phyloP scores from a whole-genome alignment of 2,329 filamentous ascomycete species.

The Stemphylium lycopersici region DNA sequence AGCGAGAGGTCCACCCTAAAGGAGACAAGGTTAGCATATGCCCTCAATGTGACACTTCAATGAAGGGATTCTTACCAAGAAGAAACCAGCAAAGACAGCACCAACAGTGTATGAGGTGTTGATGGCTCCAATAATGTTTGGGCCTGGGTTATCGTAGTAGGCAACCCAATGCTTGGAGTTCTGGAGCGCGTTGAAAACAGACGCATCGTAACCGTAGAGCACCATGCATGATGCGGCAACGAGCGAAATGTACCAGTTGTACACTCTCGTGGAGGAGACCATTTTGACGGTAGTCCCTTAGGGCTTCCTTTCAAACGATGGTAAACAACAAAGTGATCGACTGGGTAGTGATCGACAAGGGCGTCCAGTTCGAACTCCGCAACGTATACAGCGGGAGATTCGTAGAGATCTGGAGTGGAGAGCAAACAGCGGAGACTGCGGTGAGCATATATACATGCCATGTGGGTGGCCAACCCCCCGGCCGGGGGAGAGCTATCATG shows the following conservation, averaged over 20 bases:
- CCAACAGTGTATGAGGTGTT: slow-evolving; percentile 75
- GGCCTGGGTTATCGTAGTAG: slow-evolving; percentile 63
- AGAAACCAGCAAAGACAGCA: slow-evolving; percentile 72
- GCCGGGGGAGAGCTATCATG: slow-evolving; percentile 15
- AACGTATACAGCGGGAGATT: slow-evolving; percentile 25
- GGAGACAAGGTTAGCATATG: not conserved
- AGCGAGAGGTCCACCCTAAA: slow-evolving; percentile 63
- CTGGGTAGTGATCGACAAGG: not conserved
- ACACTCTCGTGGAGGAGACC: slow-evolving; percentile 48
- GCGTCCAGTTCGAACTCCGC: slow-evolving; percentile 18
- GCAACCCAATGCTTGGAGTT: slow-evolving; percentile 69
- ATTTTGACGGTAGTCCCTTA: slow-evolving; percentile 31
- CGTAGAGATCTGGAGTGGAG: slow-evolving; percentile 15
- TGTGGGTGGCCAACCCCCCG: slow-evolving; percentile 12
- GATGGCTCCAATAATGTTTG: slow-evolving; percentile 60
- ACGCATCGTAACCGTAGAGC: slow-evolving; percentile 76
- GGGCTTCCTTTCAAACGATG: not conserved
- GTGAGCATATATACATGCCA: slow-evolving; percentile 30
- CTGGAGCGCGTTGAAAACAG: slow-evolving; percentile 75
- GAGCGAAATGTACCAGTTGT: slow-evolving; percentile 68
- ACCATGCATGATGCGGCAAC: slow-evolving; percentile 77
- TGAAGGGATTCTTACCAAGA: slow-evolving; percentile 53
- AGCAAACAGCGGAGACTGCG: slow-evolving; percentile 12
- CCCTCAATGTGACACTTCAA: not conserved
- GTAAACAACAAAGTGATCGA: not conserved